phyloP scores from a whole-genome alignment of 495 filamentous ascomycete species.

The Sporormia fimetaria region DNA sequence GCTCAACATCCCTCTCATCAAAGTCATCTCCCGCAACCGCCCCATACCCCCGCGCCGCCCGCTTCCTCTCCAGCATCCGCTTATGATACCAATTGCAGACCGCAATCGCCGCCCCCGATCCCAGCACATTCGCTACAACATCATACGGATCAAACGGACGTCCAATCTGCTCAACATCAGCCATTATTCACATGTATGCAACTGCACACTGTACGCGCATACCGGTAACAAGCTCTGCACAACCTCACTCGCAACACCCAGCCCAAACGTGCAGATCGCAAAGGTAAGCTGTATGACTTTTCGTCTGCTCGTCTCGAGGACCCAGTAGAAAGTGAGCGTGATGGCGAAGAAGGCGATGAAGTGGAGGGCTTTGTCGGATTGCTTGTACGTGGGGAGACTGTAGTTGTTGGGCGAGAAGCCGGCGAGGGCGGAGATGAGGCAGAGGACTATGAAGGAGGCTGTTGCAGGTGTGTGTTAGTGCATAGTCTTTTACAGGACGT shows the following conservation, averaged over 20 bases:
- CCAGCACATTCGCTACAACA: slow-evolving; percentile 76
- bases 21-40: slow-evolving; percentile 46
- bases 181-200: background rate
- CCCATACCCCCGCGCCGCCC: slow-evolving; percentile 59
- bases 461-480: background rate
- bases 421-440: slow-evolving; percentile 49
- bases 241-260: slow-evolving; percentile 77
- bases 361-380: slow-evolving; percentile 86
- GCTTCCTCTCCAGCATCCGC: slow-evolving; percentile 84
- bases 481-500: background rate
- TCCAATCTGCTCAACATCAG: slow-evolving; percentile 40
- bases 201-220: slow-evolving; percentile 1
- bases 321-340: slow-evolving; percentile 82
- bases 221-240: slow-evolving; percentile 66
- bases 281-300: slow-evolving; percentile 76
- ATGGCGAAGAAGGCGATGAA: slow-evolving; percentile 80
- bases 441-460: slow-evolving; percentile 58
- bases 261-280: slow-evolving; percentile 58
- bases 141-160: slow-evolving; percentile 77
- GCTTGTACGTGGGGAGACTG: slow-evolving; percentile 29
- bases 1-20: slow-evolving; percentile 40
- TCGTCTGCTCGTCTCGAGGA: slow-evolving; percentile 77
- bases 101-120: slow-evolving; percentile 57
- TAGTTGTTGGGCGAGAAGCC: slow-evolving; percentile 22
- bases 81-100: slow-evolving; percentile 85